phyloP scores from a whole-genome alignment of 2,329 filamentous ascomycete species.

The Xylariaceae sp. region DNA sequence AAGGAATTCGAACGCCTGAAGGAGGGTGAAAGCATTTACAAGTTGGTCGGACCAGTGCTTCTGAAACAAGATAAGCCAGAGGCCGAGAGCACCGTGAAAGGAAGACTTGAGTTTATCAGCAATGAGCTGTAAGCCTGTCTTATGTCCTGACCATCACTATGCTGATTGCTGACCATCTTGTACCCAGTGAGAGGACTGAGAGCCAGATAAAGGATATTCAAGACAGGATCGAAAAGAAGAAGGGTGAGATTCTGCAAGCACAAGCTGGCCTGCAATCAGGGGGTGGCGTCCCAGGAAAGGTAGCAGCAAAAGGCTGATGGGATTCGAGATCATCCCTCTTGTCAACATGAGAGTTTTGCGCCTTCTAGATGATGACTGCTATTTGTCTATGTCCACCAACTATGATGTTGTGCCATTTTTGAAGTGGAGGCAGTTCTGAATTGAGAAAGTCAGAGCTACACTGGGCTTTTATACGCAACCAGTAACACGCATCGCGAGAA shows the following conservation, averaged over 20 bases:
- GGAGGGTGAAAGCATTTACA: constrained; percentile 88
- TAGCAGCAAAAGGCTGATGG: constrained; percentile 20
- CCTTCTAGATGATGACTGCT: too few relatives aligned
- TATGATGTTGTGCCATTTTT: too few relatives aligned
- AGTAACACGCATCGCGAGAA: too few relatives aligned
- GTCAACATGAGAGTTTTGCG: not conserved
- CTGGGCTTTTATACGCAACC: too few relatives aligned
- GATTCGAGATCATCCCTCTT: not conserved
- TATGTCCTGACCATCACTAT: not conserved
- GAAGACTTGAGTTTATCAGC: constrained; percentile 84
- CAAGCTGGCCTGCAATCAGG: constrained; percentile 48
- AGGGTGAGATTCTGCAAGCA: constrained; percentile 54
- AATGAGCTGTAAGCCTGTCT: constrained; percentile 73
- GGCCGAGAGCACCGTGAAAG: constrained; percentile 85
- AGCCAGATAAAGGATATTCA: constrained; percentile 51
- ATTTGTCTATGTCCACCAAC: too few relatives aligned
- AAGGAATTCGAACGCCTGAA: constrained; percentile 79
- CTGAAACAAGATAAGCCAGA: constrained; percentile 92
- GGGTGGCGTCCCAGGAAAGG: constrained; percentile 26
- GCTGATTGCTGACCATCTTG: constrained; percentile 2
- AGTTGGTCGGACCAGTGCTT: constrained; percentile 86
- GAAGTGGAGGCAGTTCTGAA: too few relatives aligned
- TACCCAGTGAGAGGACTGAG: constrained; percentile 32
- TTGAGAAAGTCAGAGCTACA: too few relatives aligned
- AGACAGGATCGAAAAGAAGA: constrained; percentile 54